Evolutionary conservation across 257 asterid genomes (phyloP).

Genomic region (Haberlea rhodopensis): DNA sequence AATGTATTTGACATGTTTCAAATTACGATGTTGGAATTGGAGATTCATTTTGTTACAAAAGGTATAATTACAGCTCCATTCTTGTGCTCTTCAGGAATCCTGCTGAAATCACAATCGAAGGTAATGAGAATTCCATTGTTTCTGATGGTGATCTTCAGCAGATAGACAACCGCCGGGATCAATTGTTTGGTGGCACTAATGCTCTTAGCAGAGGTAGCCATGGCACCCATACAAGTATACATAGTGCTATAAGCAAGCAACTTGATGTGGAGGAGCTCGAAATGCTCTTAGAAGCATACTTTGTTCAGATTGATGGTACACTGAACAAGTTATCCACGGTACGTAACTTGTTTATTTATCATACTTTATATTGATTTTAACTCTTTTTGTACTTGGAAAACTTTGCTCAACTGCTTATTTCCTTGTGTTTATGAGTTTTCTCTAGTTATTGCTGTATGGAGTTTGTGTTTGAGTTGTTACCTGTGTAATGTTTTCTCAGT

Average conservation of each 20-base stretch:
- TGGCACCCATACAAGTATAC: constrained; percentile 64
- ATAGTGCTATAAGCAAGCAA: constrained; percentile 69
- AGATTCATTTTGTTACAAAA: not conserved
- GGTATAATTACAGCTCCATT: not conserved
- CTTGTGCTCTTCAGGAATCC: constrained; percentile 44
- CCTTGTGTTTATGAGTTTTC: not conserved
- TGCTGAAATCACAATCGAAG: constrained; percentile 50
- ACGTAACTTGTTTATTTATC: constrained; percentile 29
- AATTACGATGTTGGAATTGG: not conserved
- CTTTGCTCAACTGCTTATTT: not conserved
- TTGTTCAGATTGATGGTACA: constrained; percentile 90
- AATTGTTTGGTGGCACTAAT: constrained; percentile 46
- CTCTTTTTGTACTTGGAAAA: not conserved
- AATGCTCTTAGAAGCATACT: constrained; percentile 95
- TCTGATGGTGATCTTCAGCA: constrained; percentile 43
- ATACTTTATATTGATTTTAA: not conserved
- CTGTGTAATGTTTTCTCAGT: not conserved
- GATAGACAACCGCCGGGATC: constrained; percentile 42
- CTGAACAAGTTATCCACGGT: constrained; percentile 88
- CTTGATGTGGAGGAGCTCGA: constrained; percentile 96
- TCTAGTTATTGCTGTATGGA: not conserved
- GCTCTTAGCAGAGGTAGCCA: constrained; percentile 69
- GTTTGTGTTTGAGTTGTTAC: not conserved
- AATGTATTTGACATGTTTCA: not conserved
- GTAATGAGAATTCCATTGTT: constrained; percentile 40